phyloP scores from a whole-genome alignment of 805 yeast species.

The Metschnikowia colocasiae region DNA sequence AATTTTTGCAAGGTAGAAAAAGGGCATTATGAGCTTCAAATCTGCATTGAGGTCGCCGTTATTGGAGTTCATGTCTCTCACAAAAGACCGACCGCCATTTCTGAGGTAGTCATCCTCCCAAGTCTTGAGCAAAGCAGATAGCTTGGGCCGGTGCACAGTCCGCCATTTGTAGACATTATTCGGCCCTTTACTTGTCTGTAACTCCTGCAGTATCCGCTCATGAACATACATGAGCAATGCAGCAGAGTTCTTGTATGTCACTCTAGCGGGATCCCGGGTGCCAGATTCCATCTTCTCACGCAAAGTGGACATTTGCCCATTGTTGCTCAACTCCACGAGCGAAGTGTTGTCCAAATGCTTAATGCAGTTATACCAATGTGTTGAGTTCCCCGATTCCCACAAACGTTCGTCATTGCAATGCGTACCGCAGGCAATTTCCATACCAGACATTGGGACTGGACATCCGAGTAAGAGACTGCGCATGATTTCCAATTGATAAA shows the following conservation, averaged over 20 bases:
- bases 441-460: slow-evolving; percentile 39
- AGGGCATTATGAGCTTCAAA: slow-evolving; percentile 61
- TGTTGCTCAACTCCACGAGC: slow-evolving; percentile 55
- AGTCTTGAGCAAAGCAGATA: slow-evolving; percentile 54
- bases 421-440: slow-evolving; percentile 54
- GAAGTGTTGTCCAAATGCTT: slow-evolving; percentile 9
- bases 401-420: slow-evolving; percentile 58
- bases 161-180: slow-evolving; percentile 62
- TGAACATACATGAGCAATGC: slow-evolving; percentile 62
- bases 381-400: slow-evolving; percentile 51
- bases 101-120: slow-evolving; percentile 65
- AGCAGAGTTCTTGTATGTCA: slow-evolving; percentile 49
- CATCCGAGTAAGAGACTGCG: slow-evolving; percentile 45
- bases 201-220: slow-evolving; percentile 58
- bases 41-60: slow-evolving; percentile 52
- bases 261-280: slow-evolving; percentile 29
- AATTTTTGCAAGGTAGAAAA: slow-evolving; percentile 63
- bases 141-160: slow-evolving; percentile 54
- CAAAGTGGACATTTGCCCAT: slow-evolving; percentile 45
- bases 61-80: slow-evolving; percentile 48
- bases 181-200: slow-evolving; percentile 22
- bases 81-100: slow-evolving; percentile 60
- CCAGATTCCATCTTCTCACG: slow-evolving; percentile 45
- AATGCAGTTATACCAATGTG: slow-evolving; percentile 47
- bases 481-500: slow-evolving; percentile 48